Conservation (phyloP, 169 alveolate species). For the Eimeria acervulina region DNA sequence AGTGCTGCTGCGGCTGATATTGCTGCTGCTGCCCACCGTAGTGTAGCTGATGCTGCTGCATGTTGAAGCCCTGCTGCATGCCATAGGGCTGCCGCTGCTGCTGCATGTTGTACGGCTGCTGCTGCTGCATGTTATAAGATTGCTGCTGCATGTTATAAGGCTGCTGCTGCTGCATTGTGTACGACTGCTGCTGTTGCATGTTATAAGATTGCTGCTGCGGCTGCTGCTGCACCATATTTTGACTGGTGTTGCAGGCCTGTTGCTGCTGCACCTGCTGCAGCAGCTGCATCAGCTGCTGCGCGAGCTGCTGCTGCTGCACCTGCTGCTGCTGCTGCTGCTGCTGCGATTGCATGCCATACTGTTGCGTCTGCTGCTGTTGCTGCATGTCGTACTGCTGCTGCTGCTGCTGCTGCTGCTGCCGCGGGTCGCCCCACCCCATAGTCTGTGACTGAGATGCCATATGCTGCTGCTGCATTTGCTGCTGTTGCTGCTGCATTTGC, state of each 20-base stretch:
- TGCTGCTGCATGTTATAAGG: not conserved
- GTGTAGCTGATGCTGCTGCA: not conserved
- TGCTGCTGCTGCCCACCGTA: not conserved
- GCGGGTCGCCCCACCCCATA: not conserved
- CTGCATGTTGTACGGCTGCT: not conserved
- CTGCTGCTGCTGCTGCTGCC: not conserved
- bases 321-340: too few relatives aligned
- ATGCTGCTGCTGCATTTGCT: not conserved
- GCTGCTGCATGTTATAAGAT: too few relatives aligned
- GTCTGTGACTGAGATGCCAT: not conserved
- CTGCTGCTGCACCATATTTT: not conserved
- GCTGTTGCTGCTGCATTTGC: conserved; percentile 19
- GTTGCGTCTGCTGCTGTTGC: not conserved
- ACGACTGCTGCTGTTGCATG: not conserved
- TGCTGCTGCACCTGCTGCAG: not conserved
- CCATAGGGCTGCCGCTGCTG: not conserved
- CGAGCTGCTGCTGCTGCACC: not conserved
- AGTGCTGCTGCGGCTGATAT: not conserved
- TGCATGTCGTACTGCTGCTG: not conserved
- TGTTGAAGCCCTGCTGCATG: not conserved
- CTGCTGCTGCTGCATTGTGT: not conserved
- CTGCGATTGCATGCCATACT: not conserved
- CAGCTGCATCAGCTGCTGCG: not conserved
- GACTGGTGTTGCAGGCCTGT: not conserved
- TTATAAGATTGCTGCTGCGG: not conserved